Evolutionary conservation across 768 basidiomycete species (phyloP).

Genomic region (Pholiota molesta): DNA sequence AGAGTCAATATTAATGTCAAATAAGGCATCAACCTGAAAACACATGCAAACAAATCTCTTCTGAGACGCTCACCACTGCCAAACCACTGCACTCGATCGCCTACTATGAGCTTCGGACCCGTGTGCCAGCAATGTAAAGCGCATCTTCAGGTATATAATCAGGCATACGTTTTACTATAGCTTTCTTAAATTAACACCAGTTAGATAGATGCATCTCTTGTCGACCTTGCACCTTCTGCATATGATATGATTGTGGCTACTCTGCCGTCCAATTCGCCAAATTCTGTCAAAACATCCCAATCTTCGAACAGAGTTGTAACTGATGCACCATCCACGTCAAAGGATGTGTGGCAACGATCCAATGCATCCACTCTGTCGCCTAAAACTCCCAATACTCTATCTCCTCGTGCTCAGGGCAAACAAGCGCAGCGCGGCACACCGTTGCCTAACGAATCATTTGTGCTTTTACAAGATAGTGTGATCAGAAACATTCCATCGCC

Average conservation of each 20-base stretch:
- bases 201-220: slow-evolving; percentile 88
- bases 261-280: slow-evolving; percentile 52
- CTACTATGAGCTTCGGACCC: slow-evolving; percentile 45
- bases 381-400: slow-evolving; percentile 37
- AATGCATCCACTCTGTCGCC: slow-evolving; percentile 41
- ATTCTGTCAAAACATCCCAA: slow-evolving; percentile 26
- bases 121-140: slow-evolving; percentile 93
- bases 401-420: slow-evolving; percentile 62
- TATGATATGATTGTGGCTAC: slow-evolving; percentile 83
- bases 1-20: too few relatives aligned
- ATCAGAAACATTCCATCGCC: slow-evolving; percentile 70
- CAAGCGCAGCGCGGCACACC: slow-evolving; percentile 55
- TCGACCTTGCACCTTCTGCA: slow-evolving; percentile 82
- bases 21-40: neutral
- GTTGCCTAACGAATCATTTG: slow-evolving; percentile 86
- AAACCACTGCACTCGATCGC: neutral
- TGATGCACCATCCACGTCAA: slow-evolving; percentile 53
- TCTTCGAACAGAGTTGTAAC: slow-evolving; percentile 44
- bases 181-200: slow-evolving; percentile 20
- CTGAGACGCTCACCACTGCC: neutral
- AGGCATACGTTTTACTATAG: slow-evolving; percentile 4
- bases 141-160: slow-evolving; percentile 68
- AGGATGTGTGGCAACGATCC: slow-evolving; percentile 66
- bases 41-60: neutral
- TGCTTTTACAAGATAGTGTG: slow-evolving; percentile 85